Conservation (phyloP, 495 filamentous ascomycete species). For the Penicillium taxi region DNA sequence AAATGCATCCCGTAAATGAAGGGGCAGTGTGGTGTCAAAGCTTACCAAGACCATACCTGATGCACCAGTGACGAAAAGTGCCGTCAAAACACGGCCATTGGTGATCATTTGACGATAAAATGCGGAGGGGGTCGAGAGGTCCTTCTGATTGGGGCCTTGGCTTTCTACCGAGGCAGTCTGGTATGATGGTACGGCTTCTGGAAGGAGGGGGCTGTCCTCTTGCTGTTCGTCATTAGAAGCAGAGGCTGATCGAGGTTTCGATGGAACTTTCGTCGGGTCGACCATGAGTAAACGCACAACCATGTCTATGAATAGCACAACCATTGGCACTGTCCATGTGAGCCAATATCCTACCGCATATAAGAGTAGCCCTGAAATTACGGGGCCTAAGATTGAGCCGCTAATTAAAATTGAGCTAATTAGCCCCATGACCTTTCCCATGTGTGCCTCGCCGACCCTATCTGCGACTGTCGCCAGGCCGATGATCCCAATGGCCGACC, state of each 20-base stretch:
- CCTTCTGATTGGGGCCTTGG: too few species aligned
- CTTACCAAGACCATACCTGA: background rate
- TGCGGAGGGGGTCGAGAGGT: too few species aligned
- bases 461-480: constrained; percentile 19
- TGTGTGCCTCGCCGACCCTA: constrained; percentile 8
- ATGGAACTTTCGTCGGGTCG: background rate
- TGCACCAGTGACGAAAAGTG: background rate
- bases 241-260: background rate
- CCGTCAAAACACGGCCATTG: background rate
- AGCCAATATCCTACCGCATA: constrained; percentile 21
- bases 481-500: constrained; percentile 21
- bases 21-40: constrained; percentile 7
- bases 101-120: background rate
- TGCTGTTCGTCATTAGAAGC: background rate
- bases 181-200: background rate
- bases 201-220: too few species aligned
- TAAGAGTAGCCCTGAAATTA: constrained; percentile 15
- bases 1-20: constrained; percentile 5
- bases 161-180: too few species aligned
- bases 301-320: constrained; percentile 17
- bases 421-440: constrained; percentile 18
- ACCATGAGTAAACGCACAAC: constrained; percentile 6
- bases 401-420: constrained; percentile 12
- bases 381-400: constrained; percentile 17
- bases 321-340: constrained; percentile 15